Conservation (phyloP, 225 moss, liverwort and hornwort genomes). For the Polytrichum formosum region DNA sequence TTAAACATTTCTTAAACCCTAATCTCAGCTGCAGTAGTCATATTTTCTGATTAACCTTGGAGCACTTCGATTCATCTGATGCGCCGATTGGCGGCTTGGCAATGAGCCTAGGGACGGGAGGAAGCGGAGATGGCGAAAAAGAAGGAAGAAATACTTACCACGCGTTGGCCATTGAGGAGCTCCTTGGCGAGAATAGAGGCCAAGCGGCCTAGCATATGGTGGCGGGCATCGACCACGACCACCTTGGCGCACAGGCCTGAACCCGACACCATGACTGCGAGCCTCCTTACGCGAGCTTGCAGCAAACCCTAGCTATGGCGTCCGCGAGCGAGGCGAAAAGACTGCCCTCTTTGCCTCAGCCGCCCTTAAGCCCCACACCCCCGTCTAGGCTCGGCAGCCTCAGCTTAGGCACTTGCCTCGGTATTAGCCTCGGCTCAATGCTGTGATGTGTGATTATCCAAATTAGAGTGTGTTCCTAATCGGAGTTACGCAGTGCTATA, state of each 20-base stretch:
- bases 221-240: constrained; percentile 92
- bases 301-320: constrained; percentile 20
- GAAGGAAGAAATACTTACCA: constrained; percentile 31
- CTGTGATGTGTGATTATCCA: too few species aligned
- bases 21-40: too few species aligned
- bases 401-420: not conserved
- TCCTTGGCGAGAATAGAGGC: constrained; percentile 92
- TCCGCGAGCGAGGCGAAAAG: constrained; percentile 22
- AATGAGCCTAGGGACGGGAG: too few species aligned
- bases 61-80: too few species aligned
- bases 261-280: constrained; percentile 77
- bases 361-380: constrained; percentile 26
- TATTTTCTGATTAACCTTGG: too few species aligned
- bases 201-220: constrained; percentile 95
- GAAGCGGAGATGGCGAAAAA: not conserved
- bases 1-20: not conserved
- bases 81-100: too few species aligned
- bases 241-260: constrained; percentile 85
- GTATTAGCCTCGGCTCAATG: not conserved
- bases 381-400: too few species aligned
- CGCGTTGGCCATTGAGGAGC: constrained; percentile 91
- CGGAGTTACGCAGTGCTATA: too few species aligned
- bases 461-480: too few species aligned
- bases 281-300: constrained; percentile 1
- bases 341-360: not conserved